Conservation (phyloP, 371 early-diverging fungal species). For the Thermomucor indicae-seudaticae region DNA sequence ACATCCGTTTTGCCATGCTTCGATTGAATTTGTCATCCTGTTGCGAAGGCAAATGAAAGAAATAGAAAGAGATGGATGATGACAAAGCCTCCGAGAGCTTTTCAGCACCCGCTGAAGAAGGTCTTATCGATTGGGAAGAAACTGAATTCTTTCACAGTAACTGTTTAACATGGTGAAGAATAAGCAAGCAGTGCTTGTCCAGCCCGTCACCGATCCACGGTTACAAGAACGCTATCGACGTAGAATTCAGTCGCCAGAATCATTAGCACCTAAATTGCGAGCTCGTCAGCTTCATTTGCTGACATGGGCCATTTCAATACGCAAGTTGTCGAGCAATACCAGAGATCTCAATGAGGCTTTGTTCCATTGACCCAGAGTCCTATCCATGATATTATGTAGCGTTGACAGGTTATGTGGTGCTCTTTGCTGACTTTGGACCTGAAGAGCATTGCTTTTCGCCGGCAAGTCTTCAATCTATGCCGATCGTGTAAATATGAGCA, state of each 20-base stretch:
- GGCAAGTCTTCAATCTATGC: conserved; percentile 16
- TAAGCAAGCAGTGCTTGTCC: conserved; percentile 1
- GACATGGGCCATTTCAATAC: conserved; percentile 29
- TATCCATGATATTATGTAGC: conserved; percentile 12
- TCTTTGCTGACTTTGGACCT: conserved; percentile 46
- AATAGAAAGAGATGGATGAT: too few relatives aligned
- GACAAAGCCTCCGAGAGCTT: too few relatives aligned
- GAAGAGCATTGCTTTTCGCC: conserved; percentile 44
- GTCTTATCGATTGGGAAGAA: too few relatives aligned
- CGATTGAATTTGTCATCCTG: too few relatives aligned
- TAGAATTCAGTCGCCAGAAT: conserved; percentile 27
- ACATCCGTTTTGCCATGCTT: too few relatives aligned
- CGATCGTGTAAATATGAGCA: neutral
- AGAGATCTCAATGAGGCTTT: neutral
- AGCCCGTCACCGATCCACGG: conserved; percentile 9
- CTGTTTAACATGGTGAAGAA: too few relatives aligned
- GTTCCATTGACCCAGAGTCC: neutral
- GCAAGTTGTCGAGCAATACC: conserved; percentile 21
- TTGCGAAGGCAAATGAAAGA: too few relatives aligned
- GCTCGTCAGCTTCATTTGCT: conserved; percentile 36
- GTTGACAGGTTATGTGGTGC: conserved; percentile 35
- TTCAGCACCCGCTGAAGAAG: too few relatives aligned
- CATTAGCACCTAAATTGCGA: conserved; percentile 30
- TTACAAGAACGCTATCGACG: conserved; percentile 27
- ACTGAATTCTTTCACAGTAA: too few relatives aligned